Base-by-base conservation (phyloP, 331 rosid species). In the Saraca asoca region DNA sequence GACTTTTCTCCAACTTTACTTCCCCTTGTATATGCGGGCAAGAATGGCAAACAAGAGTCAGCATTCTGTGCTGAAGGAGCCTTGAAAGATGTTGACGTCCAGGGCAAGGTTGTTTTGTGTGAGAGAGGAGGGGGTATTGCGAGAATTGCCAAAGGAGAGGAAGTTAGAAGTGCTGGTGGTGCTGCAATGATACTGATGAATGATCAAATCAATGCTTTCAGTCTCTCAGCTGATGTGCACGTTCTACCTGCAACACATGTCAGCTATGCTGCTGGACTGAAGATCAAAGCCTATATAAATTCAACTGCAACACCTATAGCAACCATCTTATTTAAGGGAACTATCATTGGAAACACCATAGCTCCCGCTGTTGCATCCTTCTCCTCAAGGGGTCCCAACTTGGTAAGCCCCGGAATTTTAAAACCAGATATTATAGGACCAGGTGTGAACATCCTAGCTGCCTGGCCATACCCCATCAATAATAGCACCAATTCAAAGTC, bases 391-490 rank as follows among this genome's bases (percentile, higher is more conserved):
- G 97, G 97, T 58, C 97, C 97, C 18, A 79, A 60, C 79, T 45
- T 64, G 34, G 68, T 75, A 0, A 88, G 93, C 77, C 95, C 93
- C 62, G 95, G 93, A 7, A 88, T 91, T 71, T 31, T 91, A 62
- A 88, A 88, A 86, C 97, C 96, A 13, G 96, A 91, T 71, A 86
- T 91, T 46, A 75, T 83, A 2, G 90, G 94, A 37, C 97, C 91
- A 2, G 96, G 96, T 0, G 87, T 67, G 38, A 80, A 35, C 82
- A 80, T 91, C 76, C 76, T 91, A 50, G 91, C 96, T 15, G 90
- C 95, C 10, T 84, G 88, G 94, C 88, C 95, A 29, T 82, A 86
- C 75, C 83, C 91, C 13, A 58, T 80, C 7, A 61, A 74, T 46
- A 79, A 82, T 54, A 54, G 5, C 60, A 77, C 80, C 12, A 12